phyloP scores from a whole-genome alignment of 2,329 filamentous ascomycete genomes.

The Botrytis hyacinthi region DNA sequence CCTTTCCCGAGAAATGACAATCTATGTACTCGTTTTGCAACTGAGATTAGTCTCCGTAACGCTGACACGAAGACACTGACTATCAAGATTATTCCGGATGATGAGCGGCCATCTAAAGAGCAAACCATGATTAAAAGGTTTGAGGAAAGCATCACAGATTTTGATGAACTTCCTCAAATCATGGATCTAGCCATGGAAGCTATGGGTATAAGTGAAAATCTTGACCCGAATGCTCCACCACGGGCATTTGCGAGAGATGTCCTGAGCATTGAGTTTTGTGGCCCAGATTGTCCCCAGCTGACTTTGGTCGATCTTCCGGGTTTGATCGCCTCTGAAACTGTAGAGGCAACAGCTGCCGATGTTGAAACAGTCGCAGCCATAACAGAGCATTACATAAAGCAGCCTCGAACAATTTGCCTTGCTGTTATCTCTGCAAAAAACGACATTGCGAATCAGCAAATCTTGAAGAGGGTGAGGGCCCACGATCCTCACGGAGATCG shows the following conservation, averaged over 20 bases:
- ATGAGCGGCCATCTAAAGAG: conserved; percentile 46
- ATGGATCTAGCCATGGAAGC: conserved; percentile 34
- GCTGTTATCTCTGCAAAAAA: conserved; percentile 47
- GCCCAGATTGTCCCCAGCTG: conserved; percentile 32
- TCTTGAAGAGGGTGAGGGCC: conserved; percentile 41
- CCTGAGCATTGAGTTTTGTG: conserved; percentile 35
- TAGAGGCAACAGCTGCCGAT: conserved; percentile 33
- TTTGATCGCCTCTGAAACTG: conserved; percentile 34
- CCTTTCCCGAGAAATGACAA: conserved; percentile 59
- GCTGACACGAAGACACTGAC: conserved; percentile 46
- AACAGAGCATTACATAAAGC: conserved; percentile 42
- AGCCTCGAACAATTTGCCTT: conserved; percentile 46
- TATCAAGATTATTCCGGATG: conserved; percentile 56
- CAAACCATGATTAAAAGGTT: conserved; percentile 45
- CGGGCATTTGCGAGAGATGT: conserved; percentile 34
- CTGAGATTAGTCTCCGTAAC: conserved; percentile 45
- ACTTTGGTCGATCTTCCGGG: conserved; percentile 41
- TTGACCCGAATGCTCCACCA: not conserved
- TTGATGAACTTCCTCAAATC: conserved; percentile 34
- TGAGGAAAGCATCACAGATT: conserved; percentile 29
- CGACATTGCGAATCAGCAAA: conserved; percentile 44
- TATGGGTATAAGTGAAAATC: conserved; percentile 30
- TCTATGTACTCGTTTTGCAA: conserved; percentile 58
- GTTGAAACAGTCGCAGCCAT: conserved; percentile 36
- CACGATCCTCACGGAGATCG: conserved; percentile 40